phyloP scores from a whole-genome alignment of 108 stramenopile species.

The Pseudonitzschia multiseries region DNA sequence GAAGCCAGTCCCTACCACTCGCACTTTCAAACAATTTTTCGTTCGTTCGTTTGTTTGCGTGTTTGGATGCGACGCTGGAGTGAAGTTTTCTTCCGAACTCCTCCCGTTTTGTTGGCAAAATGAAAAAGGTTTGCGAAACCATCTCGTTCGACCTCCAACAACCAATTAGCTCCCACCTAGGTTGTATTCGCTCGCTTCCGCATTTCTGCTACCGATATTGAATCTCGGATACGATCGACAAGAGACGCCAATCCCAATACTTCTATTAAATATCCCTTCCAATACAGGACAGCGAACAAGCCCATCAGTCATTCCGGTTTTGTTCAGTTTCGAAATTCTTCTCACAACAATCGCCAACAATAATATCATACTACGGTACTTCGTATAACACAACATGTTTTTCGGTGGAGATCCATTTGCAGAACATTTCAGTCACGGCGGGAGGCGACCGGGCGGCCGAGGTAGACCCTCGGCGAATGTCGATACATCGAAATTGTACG shows the following conservation, averaged over 20 bases:
- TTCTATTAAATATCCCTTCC: too few species aligned
- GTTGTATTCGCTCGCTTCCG: too few species aligned
- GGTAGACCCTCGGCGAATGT: slow-evolving; percentile 43
- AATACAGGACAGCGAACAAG: too few species aligned
- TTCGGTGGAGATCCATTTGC: slow-evolving; percentile 83
- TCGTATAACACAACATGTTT: slow-evolving; percentile 53
- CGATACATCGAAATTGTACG: slow-evolving; percentile 83
- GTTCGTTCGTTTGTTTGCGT: not conserved
- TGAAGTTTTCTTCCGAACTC: not conserved
- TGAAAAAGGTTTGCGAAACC: too few species aligned
- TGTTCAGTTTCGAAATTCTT: too few species aligned
- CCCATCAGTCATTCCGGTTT: too few species aligned
- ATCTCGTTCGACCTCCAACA: too few species aligned
- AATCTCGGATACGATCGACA: too few species aligned
- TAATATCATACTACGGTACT: not conserved
- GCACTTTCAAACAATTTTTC: not conserved
- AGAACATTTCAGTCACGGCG: slow-evolving; percentile 67
- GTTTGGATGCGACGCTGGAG: not conserved
- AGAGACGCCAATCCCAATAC: too few species aligned
- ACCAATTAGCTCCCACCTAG: too few species aligned
- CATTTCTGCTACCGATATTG: too few species aligned
- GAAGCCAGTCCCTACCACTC: not conserved
- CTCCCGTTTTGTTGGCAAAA: not conserved
- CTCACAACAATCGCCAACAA: too few species aligned
- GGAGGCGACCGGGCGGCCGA: slow-evolving; percentile 39